Conservation (phyloP, 495 filamentous ascomycete genomes). For the Evernia prunastri region DNA sequence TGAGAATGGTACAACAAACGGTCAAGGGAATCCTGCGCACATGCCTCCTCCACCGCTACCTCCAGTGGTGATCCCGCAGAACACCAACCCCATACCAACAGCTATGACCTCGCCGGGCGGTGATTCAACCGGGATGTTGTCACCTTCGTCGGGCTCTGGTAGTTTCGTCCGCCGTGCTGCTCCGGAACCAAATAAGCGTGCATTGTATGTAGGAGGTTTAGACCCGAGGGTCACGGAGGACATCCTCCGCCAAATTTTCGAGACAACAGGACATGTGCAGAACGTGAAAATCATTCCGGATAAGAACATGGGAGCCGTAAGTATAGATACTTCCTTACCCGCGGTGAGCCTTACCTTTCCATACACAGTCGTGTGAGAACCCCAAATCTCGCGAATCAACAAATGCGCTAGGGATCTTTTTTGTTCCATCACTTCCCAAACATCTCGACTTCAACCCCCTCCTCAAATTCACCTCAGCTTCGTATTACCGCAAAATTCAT, state of each 20-base stretch:
- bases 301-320: conserved; percentile 75
- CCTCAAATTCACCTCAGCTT: background rate
- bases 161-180: conserved; percentile 86
- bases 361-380: background rate
- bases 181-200: conserved; percentile 97
- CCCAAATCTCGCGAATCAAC: background rate
- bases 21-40: conserved; percentile 58
- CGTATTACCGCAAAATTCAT: background rate
- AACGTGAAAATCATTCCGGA: conserved; percentile 99
- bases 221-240: conserved; percentile 96
- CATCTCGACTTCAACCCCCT: background rate
- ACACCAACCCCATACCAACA: conserved; percentile 91
- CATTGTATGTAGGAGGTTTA: conserved; percentile 91
- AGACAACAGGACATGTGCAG: conserved; percentile 95
- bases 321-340: conserved; percentile 24
- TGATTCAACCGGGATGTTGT: conserved; percentile 64
- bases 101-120: conserved; percentile 80
- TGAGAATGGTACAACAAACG: conserved; percentile 53
- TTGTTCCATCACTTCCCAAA: background rate
- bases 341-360: background rate
- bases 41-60: conserved; percentile 92
- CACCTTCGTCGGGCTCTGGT: conserved; percentile 63
- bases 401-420: background rate
- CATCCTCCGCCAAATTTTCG: conserved; percentile 94
- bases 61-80: conserved; percentile 86